Evolutionary conservation across 257 asterid species (phyloP).

Genomic region (Craterostigma plantagineum): DNA sequence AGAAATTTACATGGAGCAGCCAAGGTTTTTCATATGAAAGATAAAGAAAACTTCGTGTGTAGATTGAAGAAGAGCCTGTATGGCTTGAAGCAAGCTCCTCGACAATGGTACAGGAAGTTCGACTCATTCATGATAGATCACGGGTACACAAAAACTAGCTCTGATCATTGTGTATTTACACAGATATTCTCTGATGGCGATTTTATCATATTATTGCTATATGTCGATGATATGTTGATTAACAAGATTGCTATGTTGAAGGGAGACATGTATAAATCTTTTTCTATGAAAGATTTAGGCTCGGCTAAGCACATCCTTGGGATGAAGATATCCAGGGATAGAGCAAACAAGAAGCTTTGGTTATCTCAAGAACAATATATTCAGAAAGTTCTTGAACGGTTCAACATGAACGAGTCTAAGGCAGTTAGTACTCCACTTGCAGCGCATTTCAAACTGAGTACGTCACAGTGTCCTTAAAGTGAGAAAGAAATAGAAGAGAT

Average conservation of each 20-base stretch:
- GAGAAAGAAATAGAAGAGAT: neutral
- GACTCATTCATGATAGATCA: neutral
- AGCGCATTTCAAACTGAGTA: neutral
- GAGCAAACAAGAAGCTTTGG: no score
- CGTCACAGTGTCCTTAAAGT: neutral
- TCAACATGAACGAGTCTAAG: neutral
- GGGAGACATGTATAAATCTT: neutral
- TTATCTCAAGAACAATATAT: no score
- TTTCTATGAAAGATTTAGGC: neutral
- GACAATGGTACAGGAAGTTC: neutral
- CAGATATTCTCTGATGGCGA: neutral
- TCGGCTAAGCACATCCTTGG: neutral
- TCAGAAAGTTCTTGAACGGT: no score
- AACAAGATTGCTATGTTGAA: neutral
- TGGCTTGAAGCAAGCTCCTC: no score
- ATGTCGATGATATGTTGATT: constrained; percentile 1
- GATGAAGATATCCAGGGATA: neutral
- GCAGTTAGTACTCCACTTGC: neutral
- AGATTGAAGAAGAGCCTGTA: no score
- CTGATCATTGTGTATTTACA: neutral
- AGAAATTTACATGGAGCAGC: no score
- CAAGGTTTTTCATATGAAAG: neutral
- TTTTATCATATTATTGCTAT: neutral
- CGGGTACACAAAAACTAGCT: neutral
- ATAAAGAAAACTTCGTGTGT: neutral